Base-by-base conservation (phyloP, 73 alveolate genomes). In the Effrenium voratum region DNA sequence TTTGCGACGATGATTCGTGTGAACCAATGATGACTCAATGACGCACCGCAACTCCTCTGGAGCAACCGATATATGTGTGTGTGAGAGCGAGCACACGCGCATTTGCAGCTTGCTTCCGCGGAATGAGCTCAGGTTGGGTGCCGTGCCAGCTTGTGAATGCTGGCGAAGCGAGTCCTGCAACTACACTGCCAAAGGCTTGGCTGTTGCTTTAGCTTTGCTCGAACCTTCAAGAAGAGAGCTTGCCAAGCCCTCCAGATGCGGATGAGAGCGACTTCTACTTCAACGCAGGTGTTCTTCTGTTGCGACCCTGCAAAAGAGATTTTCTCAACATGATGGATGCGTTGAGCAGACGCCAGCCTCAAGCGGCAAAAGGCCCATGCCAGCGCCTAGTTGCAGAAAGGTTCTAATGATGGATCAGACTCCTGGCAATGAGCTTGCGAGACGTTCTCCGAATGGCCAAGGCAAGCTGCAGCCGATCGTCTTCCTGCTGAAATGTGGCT, bases 131-230 rank as follows among this genome's bases (percentile, higher is more conserved):
- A 86, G 94, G 95, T 60, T 91, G 59, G 98, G 82, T 30, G 98
- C 98, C 3, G 98, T 92, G 91, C 98, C 98, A 12, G 77, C 98
- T 28, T 92, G 98, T 47, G 92, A 92, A 43, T 92, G 98, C 38
- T 92, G 98, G 98, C 57, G 98, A 45, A 50, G 92, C 8, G 98
- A 92, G 34, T 43, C 87, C 45, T 90, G 97, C 76, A 44, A 70
- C 34, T 90, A 90, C 82, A 90, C 97, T 24, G 50, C 60, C 50
- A 63, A 44, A 77, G 87, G 60, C 83, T 10, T 13, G 83, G 46
- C 49, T 10, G 26, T 8, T 73, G 13, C 16, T 28, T 34, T 22
- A 36, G 15, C 40, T 63, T 63, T 2, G 26, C 36, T 36, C 30
- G 3, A 2, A 0, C 43, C 44, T 66, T 66, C 76, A 63, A 38